Evolutionary conservation across 2,329 filamentous ascomycete genomes (phyloP), one percentile per base, ranked within the genome.

Genomic region (Neurospora sp.): DNA sequence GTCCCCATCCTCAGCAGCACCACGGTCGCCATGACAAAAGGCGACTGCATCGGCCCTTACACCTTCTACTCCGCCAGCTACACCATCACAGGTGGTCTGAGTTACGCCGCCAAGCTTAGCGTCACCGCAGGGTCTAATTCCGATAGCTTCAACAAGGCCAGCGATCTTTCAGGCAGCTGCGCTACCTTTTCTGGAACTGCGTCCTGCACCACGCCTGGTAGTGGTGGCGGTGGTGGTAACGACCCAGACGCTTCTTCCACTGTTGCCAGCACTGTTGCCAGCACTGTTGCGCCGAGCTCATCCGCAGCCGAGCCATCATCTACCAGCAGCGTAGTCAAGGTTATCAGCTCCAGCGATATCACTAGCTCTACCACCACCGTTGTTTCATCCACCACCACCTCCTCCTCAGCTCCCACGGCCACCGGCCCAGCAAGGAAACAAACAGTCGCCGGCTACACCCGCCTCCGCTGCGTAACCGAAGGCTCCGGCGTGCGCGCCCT

Each of bases 391-490:
- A 72, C n/a, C 69, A 68, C 67, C 15, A 66, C 70, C 11, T 58
- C 70, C 28, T 73, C 73, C 67, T 73, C 76, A 13, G 75, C 74
- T 19, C 77, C 76, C 39, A 77, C 78, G 19, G 70, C 68, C 2
- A 73, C 78, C 17, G 74, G 72, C 17, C 77, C 77, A n/a, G 78
- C 78, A 66, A 80, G 82, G 70, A 81, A 81, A 66, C 74, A 78
- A 8, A 77, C 76, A 0, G 76, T 86, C 4, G 82, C 82, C 8
- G 80, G 80, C 11, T 86, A 85, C 71, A 77, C 71, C 13, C 78
- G 83, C 68, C 78, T 82, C n/a, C 81, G 81, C 68, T 87, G 84
- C 76, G 82, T 82, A 77, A 83, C 80, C n/a, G 85, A 86, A 72
- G 81, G 80, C 5, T 78, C 78, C 13, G 79, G 77, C 33, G 75